phyloP scores from a whole-genome alignment of 2,329 filamentous ascomycete genomes.

The Sporothrix dimorphospora region DNA sequence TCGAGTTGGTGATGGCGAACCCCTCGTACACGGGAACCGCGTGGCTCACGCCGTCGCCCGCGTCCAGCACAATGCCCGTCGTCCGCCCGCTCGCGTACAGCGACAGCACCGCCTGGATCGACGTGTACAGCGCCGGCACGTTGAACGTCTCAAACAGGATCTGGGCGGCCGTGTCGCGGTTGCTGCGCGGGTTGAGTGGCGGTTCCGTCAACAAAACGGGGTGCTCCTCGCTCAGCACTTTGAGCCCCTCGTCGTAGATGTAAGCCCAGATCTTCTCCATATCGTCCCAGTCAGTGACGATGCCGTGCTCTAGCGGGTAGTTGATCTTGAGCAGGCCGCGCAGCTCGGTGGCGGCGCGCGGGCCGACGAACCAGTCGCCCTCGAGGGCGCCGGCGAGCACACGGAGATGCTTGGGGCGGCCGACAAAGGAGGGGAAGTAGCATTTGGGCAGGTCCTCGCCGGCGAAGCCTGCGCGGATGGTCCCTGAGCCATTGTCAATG shows the following conservation, averaged over 20 bases:
- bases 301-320: constrained; percentile 95
- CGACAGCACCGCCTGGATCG: constrained; percentile 94
- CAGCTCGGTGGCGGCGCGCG: constrained; percentile 83
- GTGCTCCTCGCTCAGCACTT: constrained; percentile 98
- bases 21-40: constrained; percentile 97
- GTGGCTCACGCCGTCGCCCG: constrained; percentile 94
- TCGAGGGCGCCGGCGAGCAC: constrained; percentile 96
- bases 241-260: constrained; percentile 93
- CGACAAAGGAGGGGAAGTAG: constrained; percentile 96
- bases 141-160: constrained; percentile 99
- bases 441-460: constrained; percentile 95
- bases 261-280: constrained; percentile 99
- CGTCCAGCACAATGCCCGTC: constrained; percentile 92
- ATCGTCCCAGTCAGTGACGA: constrained; percentile 99
- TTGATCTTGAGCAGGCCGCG: constrained; percentile 92
- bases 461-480: constrained; percentile 94
- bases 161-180: constrained; percentile 94
- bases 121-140: constrained; percentile 93
- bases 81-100: constrained; percentile 95
- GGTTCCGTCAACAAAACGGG: constrained; percentile 95
- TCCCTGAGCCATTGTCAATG: constrained; percentile 97
- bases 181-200: constrained; percentile 90
- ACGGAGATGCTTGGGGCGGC: constrained; percentile 90
- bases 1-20: constrained; percentile 94
- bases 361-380: constrained; percentile 95